Evolutionary conservation across 129 eudicot species (phyloP).

Genomic region (Heracleum sosnowskyi): DNA sequence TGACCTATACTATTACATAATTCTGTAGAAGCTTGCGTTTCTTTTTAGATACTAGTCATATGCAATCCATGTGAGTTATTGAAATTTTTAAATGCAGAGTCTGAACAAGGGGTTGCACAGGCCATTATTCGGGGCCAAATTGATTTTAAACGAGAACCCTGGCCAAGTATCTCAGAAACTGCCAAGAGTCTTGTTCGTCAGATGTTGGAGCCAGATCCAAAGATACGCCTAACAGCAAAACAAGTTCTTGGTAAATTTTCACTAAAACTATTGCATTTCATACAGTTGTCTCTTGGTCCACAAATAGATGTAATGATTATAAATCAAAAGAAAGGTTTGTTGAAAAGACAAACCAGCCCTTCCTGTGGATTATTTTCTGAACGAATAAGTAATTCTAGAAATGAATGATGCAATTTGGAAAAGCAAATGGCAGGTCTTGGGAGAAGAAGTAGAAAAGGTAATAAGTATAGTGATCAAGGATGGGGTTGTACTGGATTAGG

Average conservation of each 20-base stretch:
- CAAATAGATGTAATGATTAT: no score
- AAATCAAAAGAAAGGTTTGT: no score
- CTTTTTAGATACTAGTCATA: background rate
- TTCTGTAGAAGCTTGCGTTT: background rate
- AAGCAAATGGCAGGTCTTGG: no score
- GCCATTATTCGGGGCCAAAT: constrained; percentile 80
- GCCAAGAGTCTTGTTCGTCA: constrained; percentile 80
- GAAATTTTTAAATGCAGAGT: constrained; percentile 39
- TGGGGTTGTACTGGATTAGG: background rate
- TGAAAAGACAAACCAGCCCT: no score
- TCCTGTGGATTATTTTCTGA: no score
- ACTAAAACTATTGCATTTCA: background rate
- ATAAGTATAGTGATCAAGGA: no score
- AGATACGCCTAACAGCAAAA: constrained; percentile 66
- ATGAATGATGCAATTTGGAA: no score
- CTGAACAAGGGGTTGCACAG: constrained; percentile 96
- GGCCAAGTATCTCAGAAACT: constrained; percentile 87
- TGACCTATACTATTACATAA: background rate
- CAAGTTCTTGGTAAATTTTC: constrained; percentile 73
- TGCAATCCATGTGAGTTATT: constrained; percentile 3
- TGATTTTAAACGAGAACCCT: constrained; percentile 86
- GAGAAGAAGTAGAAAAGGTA: no score
- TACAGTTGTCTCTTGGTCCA: background rate
- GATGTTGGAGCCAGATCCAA: constrained; percentile 86
- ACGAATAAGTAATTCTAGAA: no score